Evolutionary conservation across 2,329 filamentous ascomycete species (phyloP).

Genomic region (Neofusicoccum ribis): DNA sequence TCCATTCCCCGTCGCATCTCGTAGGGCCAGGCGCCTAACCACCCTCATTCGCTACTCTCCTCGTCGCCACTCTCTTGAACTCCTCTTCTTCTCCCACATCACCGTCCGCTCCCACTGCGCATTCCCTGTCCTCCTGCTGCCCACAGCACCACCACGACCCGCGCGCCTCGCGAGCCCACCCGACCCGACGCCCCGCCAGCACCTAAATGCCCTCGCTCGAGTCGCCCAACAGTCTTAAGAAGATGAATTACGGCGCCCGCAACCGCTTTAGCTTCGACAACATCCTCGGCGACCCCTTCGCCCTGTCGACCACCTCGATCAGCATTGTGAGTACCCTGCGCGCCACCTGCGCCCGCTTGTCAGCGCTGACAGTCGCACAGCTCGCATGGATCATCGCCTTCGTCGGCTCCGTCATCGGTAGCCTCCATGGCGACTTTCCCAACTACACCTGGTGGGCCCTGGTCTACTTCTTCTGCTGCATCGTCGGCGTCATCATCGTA

Average conservation of each 20-base stretch:
- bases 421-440: conserved; percentile 63
- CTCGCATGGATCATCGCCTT: conserved; percentile 95
- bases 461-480: conserved; percentile 81
- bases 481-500: conserved; percentile 76
- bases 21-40: conserved; percentile 18
- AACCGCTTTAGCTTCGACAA: conserved; percentile 73
- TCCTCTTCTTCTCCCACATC: neutral
- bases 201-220: conserved; percentile 66
- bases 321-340: conserved; percentile 66
- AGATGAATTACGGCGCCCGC: conserved; percentile 67
- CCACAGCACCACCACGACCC: neutral
- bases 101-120: neutral
- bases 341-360: conserved; percentile 19
- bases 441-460: conserved; percentile 92
- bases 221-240: conserved; percentile 69
- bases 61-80: conserved; percentile 8
- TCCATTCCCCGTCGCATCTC: conserved; percentile 18
- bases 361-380: conserved; percentile 50
- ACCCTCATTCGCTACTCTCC: conserved; percentile 20
- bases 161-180: conserved; percentile 4
- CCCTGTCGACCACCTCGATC: conserved; percentile 90
- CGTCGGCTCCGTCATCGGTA: conserved; percentile 76
- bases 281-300: conserved; percentile 94
- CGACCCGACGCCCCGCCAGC: neutral
- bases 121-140: conserved; percentile 3